A percentile compares a stretch with the other conserved stretches of the same genome.
Conservation (phyloP, 768 basidiomycete genomes). For the Psilocybe cyanescens region DNA sequence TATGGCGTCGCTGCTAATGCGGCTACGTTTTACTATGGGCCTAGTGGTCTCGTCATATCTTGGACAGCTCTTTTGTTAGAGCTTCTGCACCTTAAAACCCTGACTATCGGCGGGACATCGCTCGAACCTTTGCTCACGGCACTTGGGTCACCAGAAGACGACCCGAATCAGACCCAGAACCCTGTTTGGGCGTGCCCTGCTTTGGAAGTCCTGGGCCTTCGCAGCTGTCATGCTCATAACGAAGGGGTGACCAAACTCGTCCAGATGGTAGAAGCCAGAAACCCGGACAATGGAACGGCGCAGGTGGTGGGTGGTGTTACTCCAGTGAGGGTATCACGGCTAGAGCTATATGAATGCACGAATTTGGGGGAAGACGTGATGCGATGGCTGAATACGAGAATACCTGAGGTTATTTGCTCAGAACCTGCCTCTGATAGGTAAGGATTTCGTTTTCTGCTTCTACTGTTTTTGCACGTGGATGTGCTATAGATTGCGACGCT, state of each 20-base stretch:
- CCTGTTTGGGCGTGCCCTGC: conserved; percentile 66
- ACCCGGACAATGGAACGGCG: conserved; percentile 51
- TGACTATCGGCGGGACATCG: conserved; percentile 67
- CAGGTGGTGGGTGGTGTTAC: conserved; percentile 44
- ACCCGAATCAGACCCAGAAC: conserved; percentile 32
- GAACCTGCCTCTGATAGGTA: conserved; percentile 59
- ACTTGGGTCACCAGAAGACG: conserved; percentile 65
- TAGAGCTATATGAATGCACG: conserved; percentile 73
- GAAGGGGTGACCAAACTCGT: conserved; percentile 73
- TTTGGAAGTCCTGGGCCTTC: conserved; percentile 62
- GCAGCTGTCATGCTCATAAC: conserved; percentile 64
- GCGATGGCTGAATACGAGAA: conserved; percentile 64
- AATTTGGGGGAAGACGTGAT: conserved; percentile 71
- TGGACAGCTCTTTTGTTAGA: conserved; percentile 69
- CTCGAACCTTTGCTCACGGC: conserved; percentile 66
- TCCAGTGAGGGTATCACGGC: conserved; percentile 53
- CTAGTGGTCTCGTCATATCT: conserved; percentile 59
- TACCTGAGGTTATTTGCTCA: conserved; percentile 64
- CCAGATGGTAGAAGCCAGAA: conserved; percentile 71
- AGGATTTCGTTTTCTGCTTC: conserved; percentile 18
- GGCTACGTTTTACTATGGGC: conserved; percentile 59
- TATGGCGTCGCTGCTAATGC: conserved; percentile 42
- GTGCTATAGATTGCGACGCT: not conserved
- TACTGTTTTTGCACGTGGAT: not conserved
- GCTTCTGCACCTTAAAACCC: conserved; percentile 56